Base-by-base conservation (phyloP, 768 basidiomycete genomes). In the Russula lepida region DNA sequence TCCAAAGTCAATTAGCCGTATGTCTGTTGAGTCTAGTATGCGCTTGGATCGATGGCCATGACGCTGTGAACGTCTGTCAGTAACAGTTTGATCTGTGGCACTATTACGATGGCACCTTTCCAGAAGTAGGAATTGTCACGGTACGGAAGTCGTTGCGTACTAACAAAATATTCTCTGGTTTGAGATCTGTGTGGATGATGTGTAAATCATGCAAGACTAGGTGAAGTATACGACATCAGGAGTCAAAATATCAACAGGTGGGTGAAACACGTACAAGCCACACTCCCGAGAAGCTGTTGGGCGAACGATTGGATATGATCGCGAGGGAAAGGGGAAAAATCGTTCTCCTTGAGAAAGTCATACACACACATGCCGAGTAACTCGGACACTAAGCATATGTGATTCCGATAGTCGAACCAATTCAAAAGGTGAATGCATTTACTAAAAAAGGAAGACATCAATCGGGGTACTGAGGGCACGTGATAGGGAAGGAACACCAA, bases 291-390 rank as follows among this genome's bases (percentile, higher is more conserved):
- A 60, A 99, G 78, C 72, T 97, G 94, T 64, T 81, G 82, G 54
- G 95, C 97, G 71, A 99, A 99, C 54, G 86, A 85, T 76, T 98
- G 95, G 53, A 99, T 98, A 72, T 99, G 97, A 60, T 85, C 82
- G 63, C 94, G 89, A 59, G 97, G 95, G 73, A 99, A 99, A 6
- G 97, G 92, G 37, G 89, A 84, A 74, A 98, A 99, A 58, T 88
- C 85, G 74, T 99, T 99, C 72, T 95, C 94, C 79, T 98, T 98
- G 69, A 99, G 79, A 73, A 98, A 99, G 72, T 99, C 97, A 71
- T 98, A 99, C 19, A 99, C 90, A 74, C 95, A 98, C 87, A 92
- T 91, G 63, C 94, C 94, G 54, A 98, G 79, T 25, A 99, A 80
- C 70, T 97, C 94, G 4, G 94, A 95, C 53, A 98, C 97, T 21